Conservation (phyloP, 768 basidiomycete genomes). For the Serendipita indica region DNA sequence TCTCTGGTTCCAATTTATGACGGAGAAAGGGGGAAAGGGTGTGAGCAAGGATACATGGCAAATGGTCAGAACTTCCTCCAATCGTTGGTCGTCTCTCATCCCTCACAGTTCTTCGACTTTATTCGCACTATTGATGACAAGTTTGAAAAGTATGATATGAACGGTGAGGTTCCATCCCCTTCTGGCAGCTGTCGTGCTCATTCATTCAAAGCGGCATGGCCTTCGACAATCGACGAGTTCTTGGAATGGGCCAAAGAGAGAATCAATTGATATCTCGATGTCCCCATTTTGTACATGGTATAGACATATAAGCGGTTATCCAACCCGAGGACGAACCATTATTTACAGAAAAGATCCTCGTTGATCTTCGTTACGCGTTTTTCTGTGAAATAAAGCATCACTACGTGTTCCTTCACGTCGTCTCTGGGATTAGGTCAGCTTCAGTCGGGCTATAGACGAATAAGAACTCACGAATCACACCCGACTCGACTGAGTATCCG, state of each 20-base stretch:
- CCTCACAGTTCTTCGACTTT: constrained; percentile 58
- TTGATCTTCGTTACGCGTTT: too few relatives aligned
- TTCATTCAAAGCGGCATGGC: constrained; percentile 56
- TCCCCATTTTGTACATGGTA: too few relatives aligned
- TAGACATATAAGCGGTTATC: too few relatives aligned
- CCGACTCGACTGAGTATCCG: too few relatives aligned
- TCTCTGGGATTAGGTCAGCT: too few relatives aligned
- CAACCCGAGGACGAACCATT: too few relatives aligned
- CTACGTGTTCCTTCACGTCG: too few relatives aligned
- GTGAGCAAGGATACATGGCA: constrained; percentile 82
- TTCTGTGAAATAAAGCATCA: too few relatives aligned
- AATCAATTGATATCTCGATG: not conserved
- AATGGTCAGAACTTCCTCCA: constrained; percentile 41
- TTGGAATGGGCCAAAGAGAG: constrained; percentile 45
- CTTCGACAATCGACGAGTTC: constrained; percentile 74
- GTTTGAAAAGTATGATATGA: constrained; percentile 59
- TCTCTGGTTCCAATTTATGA: constrained; percentile 72
- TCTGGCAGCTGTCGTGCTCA: constrained; percentile 4
- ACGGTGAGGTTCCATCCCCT: constrained; percentile 34
- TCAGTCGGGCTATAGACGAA: too few relatives aligned
- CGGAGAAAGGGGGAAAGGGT: constrained; percentile 49
- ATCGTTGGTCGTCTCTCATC: not conserved
- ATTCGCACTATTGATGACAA: constrained; percentile 56
- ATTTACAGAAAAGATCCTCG: too few relatives aligned
- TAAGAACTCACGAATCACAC: too few relatives aligned